A percentile compares a stretch with the other conserved stretches of the same genome.
Evolutionary conservation across 2,329 filamentous ascomycete species (phyloP).

Genomic region (Fulvia fulva): DNA sequence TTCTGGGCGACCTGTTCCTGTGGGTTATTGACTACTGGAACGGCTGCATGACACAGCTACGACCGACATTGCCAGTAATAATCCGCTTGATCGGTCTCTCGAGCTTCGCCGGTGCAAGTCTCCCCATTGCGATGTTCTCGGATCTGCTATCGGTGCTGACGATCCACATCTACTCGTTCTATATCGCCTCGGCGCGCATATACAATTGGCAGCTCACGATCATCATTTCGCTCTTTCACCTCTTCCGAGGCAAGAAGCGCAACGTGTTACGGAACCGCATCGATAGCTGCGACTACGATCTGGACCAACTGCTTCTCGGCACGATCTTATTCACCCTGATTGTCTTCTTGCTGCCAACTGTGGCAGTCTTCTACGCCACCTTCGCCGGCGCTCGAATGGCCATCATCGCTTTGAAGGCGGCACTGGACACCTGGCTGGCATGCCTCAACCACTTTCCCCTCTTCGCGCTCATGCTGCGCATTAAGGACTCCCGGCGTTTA

Average conservation of each 20-base stretch:
- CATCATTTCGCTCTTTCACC: conserved; percentile 93
- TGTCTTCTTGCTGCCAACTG: conserved; percentile 90
- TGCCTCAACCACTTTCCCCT: conserved; percentile 96
- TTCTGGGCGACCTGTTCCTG: conserved; percentile 89
- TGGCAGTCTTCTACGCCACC: conserved; percentile 93
- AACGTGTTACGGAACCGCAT: conserved; percentile 96
- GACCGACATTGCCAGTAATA: conserved; percentile 76
- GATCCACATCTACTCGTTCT: conserved; percentile 96
- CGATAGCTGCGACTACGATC: conserved; percentile 96
- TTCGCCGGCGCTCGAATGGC: conserved; percentile 92
- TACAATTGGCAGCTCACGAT: conserved; percentile 99
- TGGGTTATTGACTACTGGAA: conserved; percentile 99
- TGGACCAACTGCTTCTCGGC: conserved; percentile 91
- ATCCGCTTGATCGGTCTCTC: conserved; percentile 93
- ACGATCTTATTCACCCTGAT: conserved; percentile 95
- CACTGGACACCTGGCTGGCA: conserved; percentile 84
- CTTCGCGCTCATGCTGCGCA: conserved; percentile 90
- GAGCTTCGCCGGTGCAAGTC: conserved; percentile 90
- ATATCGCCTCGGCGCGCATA: conserved; percentile 91
- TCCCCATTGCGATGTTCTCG: conserved; percentile 94
- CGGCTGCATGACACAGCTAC: conserved; percentile 70
- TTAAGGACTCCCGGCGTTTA: conserved; percentile 87
- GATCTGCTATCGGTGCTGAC: conserved; percentile 89
- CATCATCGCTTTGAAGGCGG: conserved; percentile 89
- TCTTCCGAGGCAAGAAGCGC: conserved; percentile 96